A percentile compares a stretch with the other conserved stretches of the same genome.
These are phyloP conservation scores for Pseudonectria foliicola DNA, from an alignment of 2,329 filamentous ascomycete genomes.

Conservation along the genomic window DNA sequence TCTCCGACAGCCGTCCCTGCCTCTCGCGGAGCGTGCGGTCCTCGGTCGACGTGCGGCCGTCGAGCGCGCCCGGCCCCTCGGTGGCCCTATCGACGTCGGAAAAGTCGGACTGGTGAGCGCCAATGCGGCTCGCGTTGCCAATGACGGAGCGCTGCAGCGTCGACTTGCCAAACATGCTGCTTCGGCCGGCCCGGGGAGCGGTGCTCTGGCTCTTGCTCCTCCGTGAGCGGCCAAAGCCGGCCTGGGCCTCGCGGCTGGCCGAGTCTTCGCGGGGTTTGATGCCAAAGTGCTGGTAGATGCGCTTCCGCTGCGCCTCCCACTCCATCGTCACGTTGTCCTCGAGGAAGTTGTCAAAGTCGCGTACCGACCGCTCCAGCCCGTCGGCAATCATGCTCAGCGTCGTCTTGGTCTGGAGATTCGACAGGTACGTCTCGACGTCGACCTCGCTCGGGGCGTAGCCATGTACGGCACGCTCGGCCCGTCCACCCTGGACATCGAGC, in stretches of 20 bases:
- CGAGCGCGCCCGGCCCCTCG: conserved; percentile 36
- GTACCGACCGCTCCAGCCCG: conserved; percentile 79
- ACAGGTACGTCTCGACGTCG: conserved; percentile 72
- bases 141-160: conserved; percentile 79
- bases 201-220: conserved; percentile 41
- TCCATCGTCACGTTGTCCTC: conserved; percentile 93
- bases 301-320: conserved; percentile 88
- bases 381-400: conserved; percentile 87
- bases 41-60: conserved; percentile 47
- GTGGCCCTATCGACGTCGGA: conserved; percentile 58
- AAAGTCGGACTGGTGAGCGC: conserved; percentile 58
- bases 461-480: conserved; percentile 36
- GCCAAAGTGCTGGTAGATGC: conserved; percentile 95
- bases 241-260: conserved; percentile 39
- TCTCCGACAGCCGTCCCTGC: conserved; percentile 72
- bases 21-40: conserved; percentile 77
- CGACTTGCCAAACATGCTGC: conserved; percentile 47
- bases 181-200: conserved; percentile 49
- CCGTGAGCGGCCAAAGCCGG: conserved; percentile 54
- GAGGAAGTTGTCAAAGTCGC: conserved; percentile 88
- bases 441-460: conserved; percentile 46
- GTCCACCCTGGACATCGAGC: conserved; percentile 54
- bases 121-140: conserved; percentile 65
- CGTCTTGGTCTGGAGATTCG: conserved; percentile 82
- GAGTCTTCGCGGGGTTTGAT: conserved; percentile 56